These are phyloP conservation scores for Colletotrichum echinochloae DNA, from an alignment of 2,329 filamentous ascomycete genomes.

Conservation along the genomic window DNA sequence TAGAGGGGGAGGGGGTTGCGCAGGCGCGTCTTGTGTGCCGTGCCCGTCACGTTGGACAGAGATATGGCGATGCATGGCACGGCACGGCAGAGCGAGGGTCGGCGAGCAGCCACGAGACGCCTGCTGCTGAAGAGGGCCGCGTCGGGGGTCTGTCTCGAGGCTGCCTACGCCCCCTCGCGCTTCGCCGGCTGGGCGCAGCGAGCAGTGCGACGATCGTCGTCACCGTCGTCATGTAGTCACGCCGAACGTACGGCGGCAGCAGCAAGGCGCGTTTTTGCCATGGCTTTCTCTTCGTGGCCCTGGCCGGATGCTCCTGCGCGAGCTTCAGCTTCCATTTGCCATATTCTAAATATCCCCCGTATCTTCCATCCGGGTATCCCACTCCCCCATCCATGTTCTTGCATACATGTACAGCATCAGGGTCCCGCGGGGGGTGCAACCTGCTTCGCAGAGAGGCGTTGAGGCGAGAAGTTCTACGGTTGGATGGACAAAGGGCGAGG, in stretches of 20 bases:
- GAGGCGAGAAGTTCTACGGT: slow-evolving; percentile 22
- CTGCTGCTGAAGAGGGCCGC: neutral
- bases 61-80: neutral
- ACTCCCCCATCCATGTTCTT: neutral
- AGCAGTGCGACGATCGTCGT: slow-evolving; percentile 1
- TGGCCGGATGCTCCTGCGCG: neutral
- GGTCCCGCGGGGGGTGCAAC: neutral
- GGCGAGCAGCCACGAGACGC: neutral
- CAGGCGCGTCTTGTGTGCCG: too few species aligned
- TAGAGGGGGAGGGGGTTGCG: too few species aligned
- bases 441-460: slow-evolving; percentile 8
- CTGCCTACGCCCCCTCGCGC: neutral
- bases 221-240: neutral
- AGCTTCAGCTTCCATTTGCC: neutral
- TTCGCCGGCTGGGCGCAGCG: neutral
- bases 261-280: neutral
- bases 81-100: neutral
- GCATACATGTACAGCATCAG: neutral
- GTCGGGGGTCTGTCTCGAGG: neutral
- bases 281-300: neutral
- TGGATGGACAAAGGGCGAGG: neutral
- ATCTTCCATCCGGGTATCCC: neutral
- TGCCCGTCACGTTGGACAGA: neutral
- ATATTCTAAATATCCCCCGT: neutral
- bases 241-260: neutral